These are phyloP conservation scores for Colletotrichum tanaceti DNA, from an alignment of 2,329 filamentous ascomycete species.

Conservation along the genomic window DNA sequence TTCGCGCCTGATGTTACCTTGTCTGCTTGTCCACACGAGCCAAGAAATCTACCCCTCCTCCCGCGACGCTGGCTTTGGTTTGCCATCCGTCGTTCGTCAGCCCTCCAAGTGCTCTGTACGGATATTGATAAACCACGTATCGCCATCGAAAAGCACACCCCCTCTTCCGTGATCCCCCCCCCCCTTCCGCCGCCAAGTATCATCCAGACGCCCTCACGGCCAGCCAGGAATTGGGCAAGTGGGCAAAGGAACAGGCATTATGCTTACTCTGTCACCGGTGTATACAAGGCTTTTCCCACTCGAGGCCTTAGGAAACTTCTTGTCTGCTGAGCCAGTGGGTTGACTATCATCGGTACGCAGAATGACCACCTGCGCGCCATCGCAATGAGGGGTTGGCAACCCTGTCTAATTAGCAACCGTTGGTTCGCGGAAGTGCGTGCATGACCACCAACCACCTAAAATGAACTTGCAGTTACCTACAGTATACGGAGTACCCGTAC, in stretches of 20 bases:
- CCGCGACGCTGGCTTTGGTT: constrained; percentile 10
- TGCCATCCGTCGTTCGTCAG: neutral
- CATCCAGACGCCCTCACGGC: constrained; percentile 12
- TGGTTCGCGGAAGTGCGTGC: constrained; percentile 3
- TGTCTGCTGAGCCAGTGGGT: constrained; percentile 1
- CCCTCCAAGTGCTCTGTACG: neutral
- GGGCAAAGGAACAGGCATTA: constrained; percentile 19
- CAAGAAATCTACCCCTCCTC: constrained; percentile 32
- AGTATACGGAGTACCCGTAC: too few relatives aligned
- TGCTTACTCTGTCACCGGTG: constrained; percentile 1
- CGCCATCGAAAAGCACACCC: constrained; percentile 15
- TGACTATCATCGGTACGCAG: constrained; percentile 3
- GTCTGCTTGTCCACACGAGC: constrained; percentile 23
- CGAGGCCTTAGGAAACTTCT: constrained; percentile 1
- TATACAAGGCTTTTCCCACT: constrained; percentile 2
- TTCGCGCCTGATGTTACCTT: constrained; percentile 29
- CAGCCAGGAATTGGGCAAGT: neutral
- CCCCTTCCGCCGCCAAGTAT: constrained; percentile 25
- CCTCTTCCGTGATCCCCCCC: constrained; percentile 8
- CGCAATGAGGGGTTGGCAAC: neutral
- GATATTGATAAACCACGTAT: constrained; percentile 19
- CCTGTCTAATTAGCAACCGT: neutral
- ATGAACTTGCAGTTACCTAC: too few relatives aligned
- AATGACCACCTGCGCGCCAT: constrained; percentile 12
- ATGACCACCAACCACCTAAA: neutral